Base-by-base conservation (phyloP, 2,329 filamentous ascomycete genomes). In the Pseudogymnoascus sp. region DNA sequence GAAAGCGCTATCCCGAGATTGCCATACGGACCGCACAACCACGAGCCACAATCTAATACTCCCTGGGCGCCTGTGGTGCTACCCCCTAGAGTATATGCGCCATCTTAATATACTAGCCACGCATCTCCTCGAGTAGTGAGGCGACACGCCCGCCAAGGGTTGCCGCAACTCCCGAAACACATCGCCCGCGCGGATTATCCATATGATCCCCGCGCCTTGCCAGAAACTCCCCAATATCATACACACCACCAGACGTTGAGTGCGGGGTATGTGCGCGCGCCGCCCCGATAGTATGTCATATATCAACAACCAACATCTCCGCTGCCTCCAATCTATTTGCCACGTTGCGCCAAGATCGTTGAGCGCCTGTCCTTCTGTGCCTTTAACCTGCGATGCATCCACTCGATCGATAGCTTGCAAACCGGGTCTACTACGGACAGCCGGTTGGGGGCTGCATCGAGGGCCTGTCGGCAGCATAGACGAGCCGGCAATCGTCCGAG, bases 41-140 rank as follows among this genome's bases (percentile, higher is more conserved):
- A 54, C 47, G 47, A 54, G 47, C 47, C 47, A 54, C 25, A 54
- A 54, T 54, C 25, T 54, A 54, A 12, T 7, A 32, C 47, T 54
- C 25, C n/a, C 47, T 54, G 47, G 47, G 28, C 47, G 32, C 28
- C 25, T 32, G 32, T n/a, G 12, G 25, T 54, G 47, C 22, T 54
- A 32, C 25, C 47, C 43, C 25, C 47, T 54, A 54, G 47, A 54
- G 25, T 18, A 54, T 54, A 54, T 54, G 28, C n/a, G 47, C 47
- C 47, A 32, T 54, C 25, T 54, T 54, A 54, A 54, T 54, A 32
- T 2, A 54, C 47, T 54, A 54, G 47, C 47, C 47, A 54, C 28
- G 47, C n/a, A 54, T 8, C 47, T 32, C 28, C n/a, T 32, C 47
- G 47, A 54, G 47, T 54, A 54, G 28, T 32, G 25, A 32, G 47